A percentile compares a stretch with the other conserved stretches of the same genome.
These are phyloP conservation scores for Posidonia oceanica DNA, from an alignment of 116 monocot species.

Conservation along the genomic window DNA sequence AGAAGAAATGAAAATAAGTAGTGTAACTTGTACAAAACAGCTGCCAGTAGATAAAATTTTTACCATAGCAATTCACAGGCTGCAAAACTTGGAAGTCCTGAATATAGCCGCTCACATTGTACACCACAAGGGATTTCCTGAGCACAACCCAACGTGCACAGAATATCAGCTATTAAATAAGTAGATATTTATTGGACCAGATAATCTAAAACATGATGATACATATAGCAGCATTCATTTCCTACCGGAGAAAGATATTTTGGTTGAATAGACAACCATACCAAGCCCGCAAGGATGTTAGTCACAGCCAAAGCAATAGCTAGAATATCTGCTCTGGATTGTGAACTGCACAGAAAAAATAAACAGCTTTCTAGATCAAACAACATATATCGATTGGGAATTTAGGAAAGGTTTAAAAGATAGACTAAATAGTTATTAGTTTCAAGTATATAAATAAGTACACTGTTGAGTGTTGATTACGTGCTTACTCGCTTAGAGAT, in stretches of 20 bases:
- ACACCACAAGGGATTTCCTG: conserved; percentile 6
- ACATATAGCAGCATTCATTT: not conserved
- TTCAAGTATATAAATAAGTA: too few species aligned
- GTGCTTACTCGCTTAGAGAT: too few species aligned
- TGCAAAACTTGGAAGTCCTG: conserved; percentile 7
- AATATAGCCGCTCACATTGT: conserved; percentile 5
- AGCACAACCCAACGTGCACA: not conserved
- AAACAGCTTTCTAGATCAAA: not conserved
- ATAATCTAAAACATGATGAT: not conserved
- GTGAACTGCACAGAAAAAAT: conserved; percentile 50
- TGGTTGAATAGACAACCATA: conserved; percentile 90
- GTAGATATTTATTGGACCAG: not conserved
- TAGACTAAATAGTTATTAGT: too few species aligned
- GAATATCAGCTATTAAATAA: not conserved
- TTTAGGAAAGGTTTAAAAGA: too few species aligned
- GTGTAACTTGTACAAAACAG: not conserved
- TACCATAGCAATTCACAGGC: conserved; percentile 14
- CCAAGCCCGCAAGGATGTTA: conserved; percentile 73
- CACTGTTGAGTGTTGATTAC: too few species aligned
- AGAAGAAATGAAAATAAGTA: too few species aligned
- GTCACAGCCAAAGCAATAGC: conserved; percentile 78
- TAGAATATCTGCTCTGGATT: conserved; percentile 93
- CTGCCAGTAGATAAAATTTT: not conserved
- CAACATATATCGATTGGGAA: too few species aligned
- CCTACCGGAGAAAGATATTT: conserved; percentile 71